A percentile compares a stretch with the other conserved stretches of the same genome.
These are phyloP conservation scores for Hymenoscyphus salicellus DNA, from an alignment of 2,329 filamentous ascomycete genomes.

Conservation along the genomic window DNA sequence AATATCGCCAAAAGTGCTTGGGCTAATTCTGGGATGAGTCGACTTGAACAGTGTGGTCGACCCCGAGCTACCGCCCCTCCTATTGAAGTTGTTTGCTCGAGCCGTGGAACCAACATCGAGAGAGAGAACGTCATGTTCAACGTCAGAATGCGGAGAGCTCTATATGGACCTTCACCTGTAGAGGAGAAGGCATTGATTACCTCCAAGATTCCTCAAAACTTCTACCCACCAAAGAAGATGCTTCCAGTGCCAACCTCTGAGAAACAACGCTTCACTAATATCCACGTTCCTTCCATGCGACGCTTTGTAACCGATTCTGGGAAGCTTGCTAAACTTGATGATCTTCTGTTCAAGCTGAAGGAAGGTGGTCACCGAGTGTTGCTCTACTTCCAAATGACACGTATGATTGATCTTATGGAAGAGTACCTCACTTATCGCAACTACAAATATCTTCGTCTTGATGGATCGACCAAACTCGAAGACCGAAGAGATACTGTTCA, in stretches of 20 bases:
- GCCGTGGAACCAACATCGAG: constrained; percentile 62
- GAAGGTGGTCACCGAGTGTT: constrained; percentile 88
- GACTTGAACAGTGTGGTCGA: constrained; percentile 77
- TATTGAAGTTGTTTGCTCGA: constrained; percentile 74
- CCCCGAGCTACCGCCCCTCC: constrained; percentile 83
- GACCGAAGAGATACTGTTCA: constrained; percentile 94
- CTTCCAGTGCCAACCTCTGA: constrained; percentile 76
- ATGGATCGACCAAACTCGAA: constrained; percentile 95
- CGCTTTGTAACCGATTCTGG: constrained; percentile 97
- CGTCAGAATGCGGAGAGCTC: constrained; percentile 64
- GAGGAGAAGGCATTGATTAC: constrained; percentile 75
- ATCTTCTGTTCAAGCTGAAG: constrained; percentile 85
- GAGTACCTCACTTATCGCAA: constrained; percentile 98
- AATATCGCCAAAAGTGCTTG: constrained; percentile 70
- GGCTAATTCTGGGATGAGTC: constrained; percentile 66
- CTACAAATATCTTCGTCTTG: constrained; percentile 96
- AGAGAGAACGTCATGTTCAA: constrained; percentile 78
- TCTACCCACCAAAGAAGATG: constrained; percentile 62
- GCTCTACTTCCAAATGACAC: constrained; percentile 99
- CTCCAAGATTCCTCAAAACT: constrained; percentile 63
- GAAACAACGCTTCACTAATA: constrained; percentile 83
- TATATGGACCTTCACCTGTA: constrained; percentile 64
- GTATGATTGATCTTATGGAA: constrained; percentile 99
- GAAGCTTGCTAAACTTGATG: constrained; percentile 88
- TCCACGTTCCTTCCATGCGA: constrained; percentile 91